A percentile compares a stretch with the other conserved stretches of the same genome.
Evolutionary conservation across 371 early-diverging fungal genomes (phyloP).

Genomic region (Dipsacomyces acuminosporus): DNA sequence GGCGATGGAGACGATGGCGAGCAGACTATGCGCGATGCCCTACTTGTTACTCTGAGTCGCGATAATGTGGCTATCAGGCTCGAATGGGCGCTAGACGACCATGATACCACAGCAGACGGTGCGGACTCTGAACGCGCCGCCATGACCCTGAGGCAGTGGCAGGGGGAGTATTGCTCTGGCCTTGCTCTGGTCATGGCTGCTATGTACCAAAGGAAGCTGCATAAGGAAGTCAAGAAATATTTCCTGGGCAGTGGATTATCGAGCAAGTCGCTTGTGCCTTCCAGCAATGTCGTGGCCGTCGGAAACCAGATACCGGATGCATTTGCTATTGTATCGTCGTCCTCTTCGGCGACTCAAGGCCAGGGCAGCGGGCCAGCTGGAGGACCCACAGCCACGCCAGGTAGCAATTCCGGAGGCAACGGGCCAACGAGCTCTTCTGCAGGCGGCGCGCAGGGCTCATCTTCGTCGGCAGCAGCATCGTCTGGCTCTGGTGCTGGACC

Average conservation of each 20-base stretch:
- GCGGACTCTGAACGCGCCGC: background rate
- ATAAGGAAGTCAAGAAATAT: slow-evolving; percentile 11
- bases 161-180: slow-evolving; percentile 16
- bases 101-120: too few relatives aligned
- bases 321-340: slow-evolving; percentile 1
- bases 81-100: slow-evolving; percentile 26
- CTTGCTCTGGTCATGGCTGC: slow-evolving; percentile 28
- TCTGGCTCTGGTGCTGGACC: too few relatives aligned
- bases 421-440: background rate
- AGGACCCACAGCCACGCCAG: background rate
- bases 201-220: slow-evolving; percentile 29
- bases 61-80: slow-evolving; percentile 28
- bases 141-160: slow-evolving; percentile 26
- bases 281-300: background rate
- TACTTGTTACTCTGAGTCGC: slow-evolving; percentile 24
- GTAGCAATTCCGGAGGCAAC: too few relatives aligned
- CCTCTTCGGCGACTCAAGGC: background rate
- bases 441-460: background rate
- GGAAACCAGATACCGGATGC: slow-evolving; percentile 17
- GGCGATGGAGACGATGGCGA: too few relatives aligned
- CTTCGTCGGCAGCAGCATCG: background rate
- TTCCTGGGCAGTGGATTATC: slow-evolving; percentile 13
- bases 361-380: background rate
- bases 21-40: slow-evolving; percentile 12
- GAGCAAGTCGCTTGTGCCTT: background rate